These are phyloP conservation scores for Brassica incana DNA, from an alignment of 345 rosid genomes.

Conservation along the genomic window DNA sequence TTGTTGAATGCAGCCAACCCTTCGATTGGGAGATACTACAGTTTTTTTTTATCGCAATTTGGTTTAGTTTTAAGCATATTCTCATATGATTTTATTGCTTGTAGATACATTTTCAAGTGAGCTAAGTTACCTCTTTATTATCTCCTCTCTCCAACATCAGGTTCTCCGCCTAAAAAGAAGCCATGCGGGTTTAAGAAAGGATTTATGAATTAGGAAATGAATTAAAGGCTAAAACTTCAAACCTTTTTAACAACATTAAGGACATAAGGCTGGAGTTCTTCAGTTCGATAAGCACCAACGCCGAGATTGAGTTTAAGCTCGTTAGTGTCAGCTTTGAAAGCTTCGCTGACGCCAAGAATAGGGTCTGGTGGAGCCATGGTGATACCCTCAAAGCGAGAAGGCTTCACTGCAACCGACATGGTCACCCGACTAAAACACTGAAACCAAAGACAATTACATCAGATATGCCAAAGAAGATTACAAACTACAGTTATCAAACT, in stretches of 20 bases:
- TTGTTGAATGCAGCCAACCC: slow-evolving; percentile 94
- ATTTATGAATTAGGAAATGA: slow-evolving; percentile 2
- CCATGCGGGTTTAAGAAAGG: background rate
- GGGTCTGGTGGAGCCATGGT: slow-evolving; percentile 99
- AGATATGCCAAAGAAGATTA: background rate
- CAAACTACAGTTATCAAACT: background rate
- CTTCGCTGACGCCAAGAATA: slow-evolving; percentile 95
- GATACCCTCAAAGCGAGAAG: slow-evolving; percentile 80
- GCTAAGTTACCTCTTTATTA: slow-evolving; percentile 77
- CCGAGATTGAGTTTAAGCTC: slow-evolving; percentile 97
- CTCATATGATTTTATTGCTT: background rate
- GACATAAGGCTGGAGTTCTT: slow-evolving; percentile 92
- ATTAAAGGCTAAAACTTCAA: background rate
- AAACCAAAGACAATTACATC: slow-evolving; percentile 27
- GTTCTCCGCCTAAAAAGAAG: slow-evolving; percentile 68
- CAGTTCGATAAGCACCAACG: slow-evolving; percentile 94
- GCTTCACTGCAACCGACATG: slow-evolving; percentile 64
- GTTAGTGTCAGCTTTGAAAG: slow-evolving; percentile 78
- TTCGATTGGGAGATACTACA: slow-evolving; percentile 97
- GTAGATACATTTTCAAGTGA: slow-evolving; percentile 6
- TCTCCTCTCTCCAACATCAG: slow-evolving; percentile 91
- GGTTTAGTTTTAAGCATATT: background rate
- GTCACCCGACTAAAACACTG: slow-evolving; percentile 64
- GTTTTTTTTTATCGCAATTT: background rate
- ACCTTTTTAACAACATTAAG: slow-evolving; percentile 97